Evolutionary conservation across 2,329 filamentous ascomycete genomes (phyloP), one percentile per base, ranked within the genome.

Genomic region (Pestalotiopsis sp.): DNA sequence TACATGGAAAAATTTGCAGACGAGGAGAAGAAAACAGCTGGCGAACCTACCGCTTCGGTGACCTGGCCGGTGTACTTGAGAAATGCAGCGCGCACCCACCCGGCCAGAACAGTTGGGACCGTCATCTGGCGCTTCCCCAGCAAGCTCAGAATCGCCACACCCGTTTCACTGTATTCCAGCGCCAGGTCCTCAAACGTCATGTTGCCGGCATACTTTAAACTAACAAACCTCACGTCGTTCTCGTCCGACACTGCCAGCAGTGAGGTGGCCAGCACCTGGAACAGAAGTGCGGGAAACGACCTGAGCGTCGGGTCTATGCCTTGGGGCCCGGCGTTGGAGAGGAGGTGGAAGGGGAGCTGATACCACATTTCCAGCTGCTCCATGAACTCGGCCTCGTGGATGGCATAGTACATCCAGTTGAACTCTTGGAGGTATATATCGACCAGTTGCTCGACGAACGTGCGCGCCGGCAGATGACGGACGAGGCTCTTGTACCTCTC

Each of bases 181-280:
- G 88, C 88, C 23, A 91, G 77, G 64, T 90, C 87, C 75, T 90
- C 87, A 69, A 90, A 88, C 2, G 85, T 85, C 85, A 89, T 89
- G 62, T 83, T 85, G 3, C 82, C 84, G 0, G 86, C 85, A 73
- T 90, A 89, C 75, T 90, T 90, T 63, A 91, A 79, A 1, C 83
- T 81, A 36, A 87, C 85, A 60, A 89, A 88, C 4, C 79, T 82
- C 52, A 82, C 77, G 38, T 87, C 82, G 9, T 82, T 78, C 11
- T 82, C 81, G 2, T 83, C 79, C 0, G 85, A 84, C 27, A 90
- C 79, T 39, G 85, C 82, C 64, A 90, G 79, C 57, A 91, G 77
- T 17, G 86, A 83, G 3, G 83, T 83, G 3, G 88, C 88, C 17
- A 88, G 75, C 39, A 89, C 81, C 73, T 90, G 86, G 72, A 91